phyloP scores from a whole-genome alignment of 495 filamentous ascomycete species.

The Podospora pseudoanserina region DNA sequence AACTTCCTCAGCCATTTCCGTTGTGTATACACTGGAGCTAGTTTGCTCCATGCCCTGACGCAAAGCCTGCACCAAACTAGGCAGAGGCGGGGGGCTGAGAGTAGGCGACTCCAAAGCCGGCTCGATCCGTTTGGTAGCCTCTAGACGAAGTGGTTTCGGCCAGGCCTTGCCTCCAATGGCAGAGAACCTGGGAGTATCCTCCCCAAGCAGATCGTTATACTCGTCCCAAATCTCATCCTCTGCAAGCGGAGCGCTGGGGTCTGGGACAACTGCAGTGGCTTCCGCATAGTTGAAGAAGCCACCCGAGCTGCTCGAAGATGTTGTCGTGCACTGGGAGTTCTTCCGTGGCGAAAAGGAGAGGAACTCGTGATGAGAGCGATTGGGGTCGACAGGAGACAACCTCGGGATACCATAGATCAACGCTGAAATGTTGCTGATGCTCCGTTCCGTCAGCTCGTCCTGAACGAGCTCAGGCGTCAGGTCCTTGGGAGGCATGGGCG shows the following conservation, averaged over 20 bases:
- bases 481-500: slow-evolving; percentile 43
- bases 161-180: slow-evolving; percentile 51
- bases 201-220: slow-evolving; percentile 84
- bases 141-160: slow-evolving; percentile 45
- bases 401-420: slow-evolving; percentile 23
- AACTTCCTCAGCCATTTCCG: slow-evolving; percentile 46
- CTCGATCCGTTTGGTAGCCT: slow-evolving; percentile 32
- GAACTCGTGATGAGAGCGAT: slow-evolving; percentile 48
- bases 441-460: slow-evolving; percentile 23
- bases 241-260: slow-evolving; percentile 52
- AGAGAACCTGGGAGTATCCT: slow-evolving; percentile 45
- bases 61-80: slow-evolving; percentile 33
- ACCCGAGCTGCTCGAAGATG: slow-evolving; percentile 60
- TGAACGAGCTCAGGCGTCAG: slow-evolving; percentile 36
- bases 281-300: slow-evolving; percentile 47
- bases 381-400: slow-evolving; percentile 22
- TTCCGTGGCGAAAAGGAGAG: slow-evolving; percentile 69
- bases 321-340: slow-evolving; percentile 63
- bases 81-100: slow-evolving; percentile 27
- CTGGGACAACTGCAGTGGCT: slow-evolving; percentile 61
- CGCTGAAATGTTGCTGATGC: slow-evolving; percentile 21
- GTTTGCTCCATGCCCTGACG: slow-evolving; percentile 28
- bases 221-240: slow-evolving; percentile 95
- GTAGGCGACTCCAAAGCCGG: slow-evolving; percentile 43
- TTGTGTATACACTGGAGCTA: slow-evolving; percentile 42